Percentiles rank a stretch among this genome's conserved stretches.
Evolutionary conservation across 257 asterid genomes (phyloP).

Genomic region (Sherardia arvensis): DNA sequence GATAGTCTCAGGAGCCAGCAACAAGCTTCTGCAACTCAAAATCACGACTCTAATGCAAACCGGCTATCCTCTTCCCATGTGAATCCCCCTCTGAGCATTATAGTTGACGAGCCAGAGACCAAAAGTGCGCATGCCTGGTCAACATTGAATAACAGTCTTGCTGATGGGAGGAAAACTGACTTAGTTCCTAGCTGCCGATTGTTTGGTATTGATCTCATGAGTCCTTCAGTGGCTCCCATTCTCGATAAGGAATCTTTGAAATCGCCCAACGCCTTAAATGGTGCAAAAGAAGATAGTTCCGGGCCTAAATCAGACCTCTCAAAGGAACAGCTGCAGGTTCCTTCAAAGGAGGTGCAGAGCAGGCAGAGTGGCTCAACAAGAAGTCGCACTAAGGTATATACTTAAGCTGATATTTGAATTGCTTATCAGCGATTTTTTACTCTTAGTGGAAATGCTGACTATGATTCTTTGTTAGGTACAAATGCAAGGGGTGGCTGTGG

Average conservation of each 20-base stretch:
- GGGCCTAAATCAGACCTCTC: slow-evolving; percentile 64
- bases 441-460: slow-evolving; percentile 6
- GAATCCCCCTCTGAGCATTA: slow-evolving; percentile 28
- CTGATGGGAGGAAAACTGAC: slow-evolving; percentile 39
- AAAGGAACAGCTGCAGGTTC: slow-evolving; percentile 35
- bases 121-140: slow-evolving; percentile 56
- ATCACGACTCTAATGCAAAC: slow-evolving; percentile 3
- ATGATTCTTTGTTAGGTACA: slow-evolving; percentile 41
- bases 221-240: slow-evolving; percentile 27
- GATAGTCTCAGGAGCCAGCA: slow-evolving; percentile 25
- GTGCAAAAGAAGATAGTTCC: slow-evolving; percentile 32
- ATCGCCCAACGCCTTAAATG: slow-evolving; percentile 20
- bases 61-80: slow-evolving; percentile 16
- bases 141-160: slow-evolving; percentile 22
- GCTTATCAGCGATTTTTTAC: background rate
- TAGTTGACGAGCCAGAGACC: slow-evolving; percentile 43
- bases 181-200: slow-evolving; percentile 43
- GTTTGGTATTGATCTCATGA: slow-evolving; percentile 77
- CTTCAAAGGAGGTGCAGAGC: slow-evolving; percentile 52
- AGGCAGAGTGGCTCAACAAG: slow-evolving; percentile 50
- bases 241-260: slow-evolving; percentile 23
- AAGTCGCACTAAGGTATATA: slow-evolving; percentile 92
- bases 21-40: slow-evolving; percentile 16
- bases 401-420: background rate
- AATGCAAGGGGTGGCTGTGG: slow-evolving; percentile 97